A percentile compares a stretch with the other conserved stretches of the same genome.
phyloP scores from a whole-genome alignment of 306 rosid species.

The Prunus persica region Prunus_persica_NCBIv2 NC_034009.1:40456001-40456500 shows the following conservation, averaged over 20 bases:
- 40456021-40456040: constrained; percentile 12
- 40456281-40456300: constrained; percentile 16
- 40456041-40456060: neutral
- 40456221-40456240: neutral
- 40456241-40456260: neutral
- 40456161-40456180: constrained; percentile 10
- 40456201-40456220: neutral
- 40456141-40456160: neutral
- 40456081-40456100: neutral
- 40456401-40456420: neutral
- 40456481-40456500: too few relatives aligned
- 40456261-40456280: neutral
- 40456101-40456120: neutral
- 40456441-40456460: constrained; percentile 18
- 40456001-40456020: constrained; percentile 26
- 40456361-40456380: neutral
- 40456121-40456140: neutral
- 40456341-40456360: constrained; percentile 14
- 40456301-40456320: constrained; percentile 38
- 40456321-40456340: constrained; percentile 21
- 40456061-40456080: neutral
- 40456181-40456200: neutral
- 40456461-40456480: neutral
- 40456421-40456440: constrained; percentile 27
- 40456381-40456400: constrained; percentile 12